Evolutionary conservation across 73 alveolate genomes (phyloP).

Genomic region (Paramecium octaurelia): DNA sequence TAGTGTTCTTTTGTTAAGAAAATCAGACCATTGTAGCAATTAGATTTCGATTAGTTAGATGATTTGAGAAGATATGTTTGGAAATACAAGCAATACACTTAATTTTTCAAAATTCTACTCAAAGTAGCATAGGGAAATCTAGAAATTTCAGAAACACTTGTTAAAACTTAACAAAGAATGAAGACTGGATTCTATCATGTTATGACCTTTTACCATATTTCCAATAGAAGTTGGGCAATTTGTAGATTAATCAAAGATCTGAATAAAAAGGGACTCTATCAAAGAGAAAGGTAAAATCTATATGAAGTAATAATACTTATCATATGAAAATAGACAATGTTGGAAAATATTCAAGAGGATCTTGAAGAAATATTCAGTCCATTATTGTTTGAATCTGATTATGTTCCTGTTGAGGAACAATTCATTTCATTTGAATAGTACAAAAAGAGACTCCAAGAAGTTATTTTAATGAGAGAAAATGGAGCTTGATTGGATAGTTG

Average conservation of each 20-base stretch:
- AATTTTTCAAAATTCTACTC: constrained; percentile 24
- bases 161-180: neutral
- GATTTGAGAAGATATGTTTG: constrained; percentile 38
- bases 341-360: neutral
- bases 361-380: neutral
- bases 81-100: neutral
- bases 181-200: constrained; percentile 2
- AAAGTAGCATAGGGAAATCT: neutral
- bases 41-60: neutral
- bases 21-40: neutral
- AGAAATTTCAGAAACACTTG: constrained; percentile 12
- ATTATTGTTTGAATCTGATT: neutral
- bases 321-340: neutral
- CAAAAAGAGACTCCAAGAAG: neutral
- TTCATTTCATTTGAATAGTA: constrained; percentile 13
- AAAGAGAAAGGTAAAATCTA: neutral
- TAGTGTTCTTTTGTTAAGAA: neutral
- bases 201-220: constrained; percentile 31
- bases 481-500: neutral
- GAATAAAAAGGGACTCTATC: constrained; percentile 16
- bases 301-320: neutral
- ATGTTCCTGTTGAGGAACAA: neutral
- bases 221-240: constrained; percentile 34
- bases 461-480: neutral
- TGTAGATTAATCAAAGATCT: constrained; percentile 14